These are phyloP conservation scores for Microbotryomycetes sp. DNA, from an alignment of 1,284 basidiomycete genomes.

Conservation along the genomic window DNA sequence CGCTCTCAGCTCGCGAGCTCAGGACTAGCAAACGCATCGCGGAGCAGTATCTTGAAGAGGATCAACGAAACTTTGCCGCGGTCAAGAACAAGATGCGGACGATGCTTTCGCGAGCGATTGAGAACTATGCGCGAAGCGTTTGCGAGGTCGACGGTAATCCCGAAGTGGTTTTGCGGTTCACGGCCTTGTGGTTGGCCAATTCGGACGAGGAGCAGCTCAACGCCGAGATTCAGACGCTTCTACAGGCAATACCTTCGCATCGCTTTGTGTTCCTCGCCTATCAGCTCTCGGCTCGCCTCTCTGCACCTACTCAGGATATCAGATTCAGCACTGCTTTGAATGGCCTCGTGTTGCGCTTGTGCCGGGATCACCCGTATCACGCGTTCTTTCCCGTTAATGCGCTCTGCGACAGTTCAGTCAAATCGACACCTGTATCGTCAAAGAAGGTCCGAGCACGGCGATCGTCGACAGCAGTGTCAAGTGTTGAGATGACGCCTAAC, in stretches of 20 bases:
- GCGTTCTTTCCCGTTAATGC: conserved; percentile 84
- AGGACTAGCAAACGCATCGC: conserved; percentile 37
- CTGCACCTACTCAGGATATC: conserved; percentile 1
- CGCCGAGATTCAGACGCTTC: conserved; percentile 2
- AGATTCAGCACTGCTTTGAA: conserved; percentile 59
- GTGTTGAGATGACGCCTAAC: conserved; percentile 40
- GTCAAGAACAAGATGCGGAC: conserved; percentile 54
- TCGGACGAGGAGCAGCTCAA: conserved; percentile 57
- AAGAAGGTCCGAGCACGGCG: conserved; percentile 6
- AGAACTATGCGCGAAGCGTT: conserved; percentile 75
- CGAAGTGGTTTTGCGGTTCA: conserved; percentile 65
- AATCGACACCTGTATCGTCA: neutral
- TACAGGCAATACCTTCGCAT: conserved; percentile 60
- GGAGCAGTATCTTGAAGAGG: conserved; percentile 49
- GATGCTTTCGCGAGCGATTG: conserved; percentile 67
- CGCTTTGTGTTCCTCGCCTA: conserved; percentile 87
- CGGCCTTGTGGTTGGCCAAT: conserved; percentile 86
- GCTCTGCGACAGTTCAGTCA: conserved; percentile 35
- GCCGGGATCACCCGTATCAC: conserved; percentile 87
- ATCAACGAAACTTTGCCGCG: conserved; percentile 55
- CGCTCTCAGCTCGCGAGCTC: conserved; percentile 3
- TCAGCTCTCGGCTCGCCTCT: conserved; percentile 79
- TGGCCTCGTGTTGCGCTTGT: conserved; percentile 64
- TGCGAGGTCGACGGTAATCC: conserved; percentile 63
- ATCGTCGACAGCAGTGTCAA: conserved; percentile 20